phyloP scores from a whole-genome alignment of 2,329 filamentous ascomycete genomes.

The Thelonectria olida region DNA sequence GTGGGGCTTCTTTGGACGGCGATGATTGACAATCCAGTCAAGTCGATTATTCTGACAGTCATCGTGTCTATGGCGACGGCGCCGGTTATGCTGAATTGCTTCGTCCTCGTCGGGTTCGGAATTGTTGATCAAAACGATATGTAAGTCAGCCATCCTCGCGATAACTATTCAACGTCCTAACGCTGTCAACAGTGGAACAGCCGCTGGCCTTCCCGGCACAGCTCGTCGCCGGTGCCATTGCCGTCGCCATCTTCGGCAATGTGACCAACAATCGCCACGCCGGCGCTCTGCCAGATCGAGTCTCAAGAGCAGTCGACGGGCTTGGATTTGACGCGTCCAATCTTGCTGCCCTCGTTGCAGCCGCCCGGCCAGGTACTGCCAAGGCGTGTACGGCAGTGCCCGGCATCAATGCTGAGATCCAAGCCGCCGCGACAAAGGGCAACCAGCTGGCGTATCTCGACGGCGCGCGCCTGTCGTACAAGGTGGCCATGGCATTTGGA shows the following conservation, averaged over 20 bases:
- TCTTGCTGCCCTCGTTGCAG: not conserved
- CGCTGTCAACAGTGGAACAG: not conserved
- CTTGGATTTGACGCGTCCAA: not conserved
- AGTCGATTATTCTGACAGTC: constrained; percentile 12
- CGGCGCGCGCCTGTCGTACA: constrained; percentile 18
- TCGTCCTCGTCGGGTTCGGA: constrained; percentile 22
- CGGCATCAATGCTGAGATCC: constrained; percentile 6
- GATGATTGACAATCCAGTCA: constrained; percentile 16
- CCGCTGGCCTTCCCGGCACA: constrained; percentile 15
- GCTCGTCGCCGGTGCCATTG: constrained; percentile 14
- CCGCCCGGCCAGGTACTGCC: constrained; percentile 3
- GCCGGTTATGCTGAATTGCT: constrained; percentile 21
- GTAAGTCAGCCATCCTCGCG: not conserved
- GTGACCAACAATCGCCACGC: constrained; percentile 19
- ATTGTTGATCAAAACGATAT: constrained; percentile 22
- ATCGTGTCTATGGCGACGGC: constrained; percentile 23
- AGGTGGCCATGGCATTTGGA: constrained; percentile 19
- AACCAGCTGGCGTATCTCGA: constrained; percentile 21
- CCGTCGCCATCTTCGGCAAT: constrained; percentile 20
- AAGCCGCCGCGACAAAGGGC: constrained; percentile 3
- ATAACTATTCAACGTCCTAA: not conserved
- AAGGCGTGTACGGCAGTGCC: constrained; percentile 5
- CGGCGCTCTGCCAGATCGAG: not conserved
- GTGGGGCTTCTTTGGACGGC: constrained; percentile 13
- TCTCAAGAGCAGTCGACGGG: not conserved